Percentiles rank a stretch among this genome's conserved stretches.
Conservation (phyloP, 495 filamentous ascomycete species). For the Hypoxylon rickii region DNA sequence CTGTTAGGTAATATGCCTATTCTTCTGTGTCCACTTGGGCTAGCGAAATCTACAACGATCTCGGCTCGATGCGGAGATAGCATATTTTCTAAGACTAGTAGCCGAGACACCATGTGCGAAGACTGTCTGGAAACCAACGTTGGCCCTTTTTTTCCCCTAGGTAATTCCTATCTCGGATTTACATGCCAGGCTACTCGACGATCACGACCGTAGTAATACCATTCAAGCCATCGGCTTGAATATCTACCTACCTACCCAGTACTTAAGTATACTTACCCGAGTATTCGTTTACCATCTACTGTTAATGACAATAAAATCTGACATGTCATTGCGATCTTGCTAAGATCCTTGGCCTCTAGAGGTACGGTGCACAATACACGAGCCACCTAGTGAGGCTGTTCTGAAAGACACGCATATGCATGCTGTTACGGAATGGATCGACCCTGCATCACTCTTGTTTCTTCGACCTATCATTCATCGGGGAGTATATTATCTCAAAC, state of each 20-base stretch:
- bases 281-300: no score
- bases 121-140: slow-evolving; percentile 12
- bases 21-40: slow-evolving; percentile 5
- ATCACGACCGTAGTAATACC: not conserved
- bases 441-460: slow-evolving; percentile 5
- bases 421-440: slow-evolving; percentile 11
- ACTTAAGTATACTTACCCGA: no score
- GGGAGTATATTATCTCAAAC: slow-evolving; percentile 10
- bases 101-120: slow-evolving; percentile 22
- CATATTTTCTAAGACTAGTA: not conserved
- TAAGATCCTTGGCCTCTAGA: slow-evolving; percentile 24
- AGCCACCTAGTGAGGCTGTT: slow-evolving; percentile 15
- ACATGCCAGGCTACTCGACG: not conserved
- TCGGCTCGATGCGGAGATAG: not conserved
- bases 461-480: slow-evolving; percentile 16
- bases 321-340: slow-evolving; percentile 26
- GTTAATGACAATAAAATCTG: slow-evolving; percentile 8
- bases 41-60: slow-evolving; percentile 8
- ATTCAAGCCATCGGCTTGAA: slow-evolving; percentile 1
- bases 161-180: not conserved
- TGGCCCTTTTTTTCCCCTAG: not conserved
- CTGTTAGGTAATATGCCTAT: not conserved
- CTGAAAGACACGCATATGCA: slow-evolving; percentile 4
- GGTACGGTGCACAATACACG: not conserved
- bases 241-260: no score